Evolutionary conservation across 1,139 yeast genomes (phyloP).

Genomic region (Arxiozyma telluris): DNA sequence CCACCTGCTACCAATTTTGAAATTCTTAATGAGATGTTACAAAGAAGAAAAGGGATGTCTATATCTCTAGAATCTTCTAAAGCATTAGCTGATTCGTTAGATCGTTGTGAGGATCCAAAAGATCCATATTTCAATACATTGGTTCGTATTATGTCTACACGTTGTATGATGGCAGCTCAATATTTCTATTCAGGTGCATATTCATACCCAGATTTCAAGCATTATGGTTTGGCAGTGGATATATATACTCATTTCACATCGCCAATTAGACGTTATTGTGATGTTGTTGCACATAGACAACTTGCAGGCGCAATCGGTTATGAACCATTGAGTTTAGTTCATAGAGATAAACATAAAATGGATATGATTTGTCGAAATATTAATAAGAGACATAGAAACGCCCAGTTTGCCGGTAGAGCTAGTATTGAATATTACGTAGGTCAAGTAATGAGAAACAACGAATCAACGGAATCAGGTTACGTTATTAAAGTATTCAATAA

Average conservation of each 20-base stretch:
- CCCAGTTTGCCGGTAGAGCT: constrained; percentile 98
- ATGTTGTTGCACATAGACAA: constrained; percentile 94
- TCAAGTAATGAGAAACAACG: constrained; percentile 78
- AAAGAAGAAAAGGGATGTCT: constrained; percentile 71
- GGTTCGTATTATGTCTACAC: constrained; percentile 91
- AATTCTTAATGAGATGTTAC: constrained; percentile 74
- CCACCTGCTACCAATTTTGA: constrained; percentile 96
- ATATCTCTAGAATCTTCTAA: constrained; percentile 79
- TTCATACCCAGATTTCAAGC: constrained; percentile 89
- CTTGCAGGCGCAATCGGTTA: constrained; percentile 95
- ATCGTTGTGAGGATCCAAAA: constrained; percentile 67
- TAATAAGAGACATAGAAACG: constrained; percentile 91
- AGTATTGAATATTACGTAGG: constrained; percentile 97
- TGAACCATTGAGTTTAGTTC: constrained; percentile 71
- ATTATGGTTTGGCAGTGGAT: constrained; percentile 95
- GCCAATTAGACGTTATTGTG: constrained; percentile 97
- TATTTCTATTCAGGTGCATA: constrained; percentile 91
- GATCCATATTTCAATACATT: constrained; percentile 92
- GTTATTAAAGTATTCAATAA: constrained; percentile 87
- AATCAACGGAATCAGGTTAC: constrained; percentile 79
- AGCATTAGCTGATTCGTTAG: constrained; percentile 89
- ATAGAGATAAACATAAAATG: constrained; percentile 85
- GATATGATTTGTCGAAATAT: constrained; percentile 82
- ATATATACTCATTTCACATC: constrained; percentile 98
- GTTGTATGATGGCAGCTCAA: constrained; percentile 99